Evolutionary conservation across 1,284 basidiomycete species (phyloP).

Genomic region (Pseudozyma flocculosa): DNA sequence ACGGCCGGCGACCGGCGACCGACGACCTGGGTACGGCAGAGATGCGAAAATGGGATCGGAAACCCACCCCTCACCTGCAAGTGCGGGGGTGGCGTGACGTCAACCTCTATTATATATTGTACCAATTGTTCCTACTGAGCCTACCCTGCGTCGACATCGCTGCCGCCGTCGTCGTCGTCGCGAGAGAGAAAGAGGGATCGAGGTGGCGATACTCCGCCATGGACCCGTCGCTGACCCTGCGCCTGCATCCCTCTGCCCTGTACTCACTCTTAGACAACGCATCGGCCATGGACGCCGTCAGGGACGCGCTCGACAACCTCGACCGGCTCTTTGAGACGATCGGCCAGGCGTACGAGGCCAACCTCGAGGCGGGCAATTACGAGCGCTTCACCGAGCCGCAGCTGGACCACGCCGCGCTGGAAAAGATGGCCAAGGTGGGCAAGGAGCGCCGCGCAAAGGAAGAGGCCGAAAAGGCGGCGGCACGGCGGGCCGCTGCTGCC

Average conservation of each 20-base stretch:
- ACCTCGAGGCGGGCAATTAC: slow-evolving; percentile 39
- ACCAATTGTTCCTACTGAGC: slow-evolving; percentile 59
- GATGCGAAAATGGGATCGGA: slow-evolving; percentile 45
- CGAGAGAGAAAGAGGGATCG: too few relatives aligned
- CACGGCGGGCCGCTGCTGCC: slow-evolving; percentile 19
- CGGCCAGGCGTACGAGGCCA: slow-evolving; percentile 41
- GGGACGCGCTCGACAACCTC: slow-evolving; percentile 48
- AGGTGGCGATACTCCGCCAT: too few relatives aligned
- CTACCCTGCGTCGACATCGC: slow-evolving; percentile 1
- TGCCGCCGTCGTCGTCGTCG: too few relatives aligned
- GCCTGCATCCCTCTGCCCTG: too few relatives aligned
- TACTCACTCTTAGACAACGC: slow-evolving; percentile 20
- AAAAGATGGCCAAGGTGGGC: slow-evolving; percentile 21
- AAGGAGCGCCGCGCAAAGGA: slow-evolving; percentile 30
- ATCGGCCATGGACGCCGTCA: slow-evolving; percentile 46
- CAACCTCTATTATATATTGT: slow-evolving; percentile 39
- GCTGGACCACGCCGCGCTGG: slow-evolving; percentile 34
- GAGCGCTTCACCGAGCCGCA: slow-evolving; percentile 39
- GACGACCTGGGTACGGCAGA: slow-evolving; percentile 9
- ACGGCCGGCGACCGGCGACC: slow-evolving; percentile 7
- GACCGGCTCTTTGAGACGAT: slow-evolving; percentile 49
- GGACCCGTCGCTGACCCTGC: too few relatives aligned
- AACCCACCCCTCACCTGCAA: slow-evolving; percentile 26
- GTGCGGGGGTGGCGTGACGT: slow-evolving; percentile 38
- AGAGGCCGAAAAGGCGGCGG: slow-evolving; percentile 24